These are phyloP conservation scores for Penicillium sp. DNA, from an alignment of 2,329 filamentous ascomycete species.

Conservation along the genomic window DNA sequence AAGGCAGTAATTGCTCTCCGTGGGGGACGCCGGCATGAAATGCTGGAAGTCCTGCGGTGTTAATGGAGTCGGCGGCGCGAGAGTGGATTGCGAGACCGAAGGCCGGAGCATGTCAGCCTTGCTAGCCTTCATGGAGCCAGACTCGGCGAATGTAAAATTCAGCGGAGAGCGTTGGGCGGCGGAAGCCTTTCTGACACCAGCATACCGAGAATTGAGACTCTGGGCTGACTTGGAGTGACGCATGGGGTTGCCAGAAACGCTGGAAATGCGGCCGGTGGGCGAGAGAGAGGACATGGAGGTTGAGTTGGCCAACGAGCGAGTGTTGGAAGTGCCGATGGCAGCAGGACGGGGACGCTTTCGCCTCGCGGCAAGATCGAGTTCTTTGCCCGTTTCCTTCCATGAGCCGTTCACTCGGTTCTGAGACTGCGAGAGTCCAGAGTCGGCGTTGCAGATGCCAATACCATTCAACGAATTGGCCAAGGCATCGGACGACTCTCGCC, in stretches of 20 bases:
- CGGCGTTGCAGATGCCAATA: constrained; percentile 35
- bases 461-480: constrained; percentile 33
- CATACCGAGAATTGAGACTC: constrained; percentile 44
- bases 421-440: constrained; percentile 27
- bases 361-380: constrained; percentile 47
- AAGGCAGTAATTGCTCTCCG: constrained; percentile 39
- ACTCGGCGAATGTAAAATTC: constrained; percentile 47
- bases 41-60: constrained; percentile 44
- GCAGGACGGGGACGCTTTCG: constrained; percentile 48
- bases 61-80: constrained; percentile 45
- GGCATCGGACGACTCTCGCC: constrained; percentile 36
- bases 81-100: constrained; percentile 33
- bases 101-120: constrained; percentile 38
- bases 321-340: constrained; percentile 44
- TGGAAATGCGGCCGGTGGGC: constrained; percentile 37
- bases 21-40: constrained; percentile 40
- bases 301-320: constrained; percentile 38
- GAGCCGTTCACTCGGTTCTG: constrained; percentile 25
- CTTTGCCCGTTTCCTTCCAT: constrained; percentile 40
- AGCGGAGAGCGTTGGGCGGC: constrained; percentile 48
- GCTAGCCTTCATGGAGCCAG: constrained; percentile 34
- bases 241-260: constrained; percentile 37
- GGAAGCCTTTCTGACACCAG: constrained; percentile 47
- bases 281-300: constrained; percentile 44
- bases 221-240: constrained; percentile 48